These are phyloP conservation scores for Earliella scabrosa DNA, from an alignment of 1,284 basidiomycete genomes.

Conservation along the genomic window DNA sequence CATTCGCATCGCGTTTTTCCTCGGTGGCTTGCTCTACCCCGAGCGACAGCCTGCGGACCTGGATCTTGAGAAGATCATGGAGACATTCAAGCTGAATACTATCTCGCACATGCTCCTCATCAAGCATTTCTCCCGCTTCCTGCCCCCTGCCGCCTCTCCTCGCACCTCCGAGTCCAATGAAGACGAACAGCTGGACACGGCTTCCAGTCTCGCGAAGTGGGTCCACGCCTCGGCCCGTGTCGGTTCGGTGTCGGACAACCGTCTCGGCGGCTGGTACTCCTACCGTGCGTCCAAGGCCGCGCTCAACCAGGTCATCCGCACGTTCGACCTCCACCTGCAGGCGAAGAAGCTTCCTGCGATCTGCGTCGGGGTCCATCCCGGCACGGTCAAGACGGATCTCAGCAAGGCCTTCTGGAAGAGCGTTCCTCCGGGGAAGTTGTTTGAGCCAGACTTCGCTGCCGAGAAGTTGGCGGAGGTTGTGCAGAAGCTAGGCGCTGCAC, in stretches of 20 bases:
- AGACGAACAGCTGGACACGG: too few relatives aligned
- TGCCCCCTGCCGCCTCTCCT: constrained; percentile 29
- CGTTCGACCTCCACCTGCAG: constrained; percentile 67
- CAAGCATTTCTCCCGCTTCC: constrained; percentile 64
- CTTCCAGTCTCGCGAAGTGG: constrained; percentile 58
- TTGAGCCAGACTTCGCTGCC: constrained; percentile 66
- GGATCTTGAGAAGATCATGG: constrained; percentile 45
- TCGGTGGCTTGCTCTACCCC: constrained; percentile 58
- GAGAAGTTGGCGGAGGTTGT: constrained; percentile 62
- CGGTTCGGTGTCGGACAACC: constrained; percentile 67
- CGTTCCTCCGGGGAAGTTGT: constrained; percentile 49
- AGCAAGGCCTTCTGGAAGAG: constrained; percentile 51
- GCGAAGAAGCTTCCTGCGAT: constrained; percentile 58
- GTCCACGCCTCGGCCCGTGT: constrained; percentile 67
- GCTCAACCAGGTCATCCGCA: constrained; percentile 74
- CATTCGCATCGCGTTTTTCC: constrained; percentile 59
- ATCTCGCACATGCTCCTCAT: constrained; percentile 65
- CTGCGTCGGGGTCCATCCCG: constrained; percentile 62
- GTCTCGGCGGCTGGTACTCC: constrained; percentile 72
- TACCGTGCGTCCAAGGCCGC: constrained; percentile 79
- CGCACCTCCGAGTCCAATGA: neutral
- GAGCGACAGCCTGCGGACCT: constrained; percentile 63
- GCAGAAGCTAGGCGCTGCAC: constrained; percentile 44
- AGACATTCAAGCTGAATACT: constrained; percentile 61
- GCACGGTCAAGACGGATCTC: constrained; percentile 63